phyloP scores from a whole-genome alignment of 345 rosid species.

The Gossypium longicalyx region DNA sequence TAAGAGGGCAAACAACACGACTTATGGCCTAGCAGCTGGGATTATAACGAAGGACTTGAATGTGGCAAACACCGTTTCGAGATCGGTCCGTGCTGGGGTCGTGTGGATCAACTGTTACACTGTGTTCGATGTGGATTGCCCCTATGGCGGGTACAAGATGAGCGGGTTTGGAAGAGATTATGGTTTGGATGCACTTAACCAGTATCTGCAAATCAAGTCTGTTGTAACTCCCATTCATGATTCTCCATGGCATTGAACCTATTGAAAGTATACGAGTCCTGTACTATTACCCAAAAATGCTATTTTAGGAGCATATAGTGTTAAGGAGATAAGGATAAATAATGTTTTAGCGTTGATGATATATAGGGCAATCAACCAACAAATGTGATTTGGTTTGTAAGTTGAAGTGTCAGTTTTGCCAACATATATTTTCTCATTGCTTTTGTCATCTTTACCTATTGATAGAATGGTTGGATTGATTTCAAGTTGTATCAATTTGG shows the following conservation, averaged over 20 bases:
- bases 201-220: not conserved
- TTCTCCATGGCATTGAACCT: not conserved
- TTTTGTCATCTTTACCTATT: too few species aligned
- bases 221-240: not conserved
- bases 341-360: not conserved
- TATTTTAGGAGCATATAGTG: too few species aligned
- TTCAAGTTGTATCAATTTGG: too few species aligned
- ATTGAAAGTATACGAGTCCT: too few species aligned
- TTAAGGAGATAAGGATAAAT: too few species aligned
- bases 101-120: conserved; percentile 69
- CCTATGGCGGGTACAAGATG: conserved; percentile 37
- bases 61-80: conserved; percentile 58
- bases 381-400: too few species aligned
- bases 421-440: too few species aligned
- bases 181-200: not conserved
- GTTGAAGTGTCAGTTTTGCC: too few species aligned
- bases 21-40: conserved; percentile 77
- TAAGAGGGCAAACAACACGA: conserved; percentile 52
- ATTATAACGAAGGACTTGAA: conserved; percentile 58
- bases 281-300: too few species aligned
- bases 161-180: not conserved
- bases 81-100: conserved; percentile 41
- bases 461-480: too few species aligned
- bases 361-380: too few species aligned
- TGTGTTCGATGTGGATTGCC: conserved; percentile 50